A percentile compares a stretch with the other conserved stretches of the same genome.
These are phyloP conservation scores for Vanrija humicola DNA, from an alignment of 1,284 basidiomycete species.

Conservation along the genomic window DNA sequence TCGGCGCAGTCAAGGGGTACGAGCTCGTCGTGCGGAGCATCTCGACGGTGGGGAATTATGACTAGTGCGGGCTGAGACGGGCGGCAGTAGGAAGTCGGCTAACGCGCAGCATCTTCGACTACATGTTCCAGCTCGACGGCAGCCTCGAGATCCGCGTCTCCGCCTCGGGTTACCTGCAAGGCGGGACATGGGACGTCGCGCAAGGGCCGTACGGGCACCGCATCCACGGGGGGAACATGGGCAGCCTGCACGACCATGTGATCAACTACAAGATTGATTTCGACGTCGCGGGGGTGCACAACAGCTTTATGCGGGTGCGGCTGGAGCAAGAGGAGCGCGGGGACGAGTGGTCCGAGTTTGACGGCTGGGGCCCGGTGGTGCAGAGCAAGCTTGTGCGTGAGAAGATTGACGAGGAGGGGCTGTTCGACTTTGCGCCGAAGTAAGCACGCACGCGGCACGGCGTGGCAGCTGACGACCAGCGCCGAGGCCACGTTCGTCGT, in stretches of 20 bases:
- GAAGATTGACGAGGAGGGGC: slow-evolving; percentile 7
- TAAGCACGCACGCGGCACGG: background rate
- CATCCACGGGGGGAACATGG: slow-evolving; percentile 46
- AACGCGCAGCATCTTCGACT: slow-evolving; percentile 58
- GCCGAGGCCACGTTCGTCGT: slow-evolving; percentile 30
- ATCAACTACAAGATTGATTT: slow-evolving; percentile 62
- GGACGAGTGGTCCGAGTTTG: slow-evolving; percentile 56
- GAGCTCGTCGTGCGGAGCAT: slow-evolving; percentile 58
- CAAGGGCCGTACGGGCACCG: slow-evolving; percentile 57
- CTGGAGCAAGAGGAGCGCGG: slow-evolving; percentile 52
- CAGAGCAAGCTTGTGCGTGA: slow-evolving; percentile 22
- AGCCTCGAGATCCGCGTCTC: slow-evolving; percentile 63
- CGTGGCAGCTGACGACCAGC: slow-evolving; percentile 8
- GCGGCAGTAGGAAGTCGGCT: no score
- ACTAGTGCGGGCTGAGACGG: no score
- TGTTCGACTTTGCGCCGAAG: slow-evolving; percentile 17
- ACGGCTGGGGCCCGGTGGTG: slow-evolving; percentile 57
- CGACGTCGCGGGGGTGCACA: slow-evolving; percentile 58
- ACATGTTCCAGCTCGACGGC: slow-evolving; percentile 63
- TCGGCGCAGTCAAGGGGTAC: slow-evolving; percentile 58
- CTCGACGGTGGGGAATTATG: slow-evolving; percentile 60
- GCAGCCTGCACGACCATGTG: slow-evolving; percentile 61
- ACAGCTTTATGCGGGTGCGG: slow-evolving; percentile 55
- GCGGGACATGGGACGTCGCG: slow-evolving; percentile 56
- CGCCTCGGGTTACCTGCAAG: slow-evolving; percentile 66